phyloP scores from a whole-genome alignment of 2,329 filamentous ascomycete genomes.

The Alternaria sp. region DNA sequence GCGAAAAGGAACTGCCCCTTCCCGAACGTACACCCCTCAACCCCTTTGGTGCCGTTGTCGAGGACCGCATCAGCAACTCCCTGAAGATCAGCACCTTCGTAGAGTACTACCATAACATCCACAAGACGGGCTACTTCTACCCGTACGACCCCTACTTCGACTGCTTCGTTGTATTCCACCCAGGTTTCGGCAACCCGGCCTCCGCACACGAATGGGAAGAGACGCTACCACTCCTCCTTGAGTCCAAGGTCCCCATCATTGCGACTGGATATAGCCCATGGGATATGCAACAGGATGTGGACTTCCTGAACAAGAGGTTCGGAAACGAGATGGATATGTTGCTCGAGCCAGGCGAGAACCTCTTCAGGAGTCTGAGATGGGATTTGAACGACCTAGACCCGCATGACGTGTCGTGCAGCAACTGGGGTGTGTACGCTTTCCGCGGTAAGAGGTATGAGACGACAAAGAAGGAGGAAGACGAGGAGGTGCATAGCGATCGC shows the following conservation, averaged over 20 bases:
- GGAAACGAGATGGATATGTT: slow-evolving; percentile 91
- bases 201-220: slow-evolving; percentile 93
- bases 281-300: slow-evolving; percentile 91
- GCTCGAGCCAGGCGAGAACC: slow-evolving; percentile 91
- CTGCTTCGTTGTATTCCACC: slow-evolving; percentile 96
- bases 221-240: slow-evolving; percentile 85
- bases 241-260: slow-evolving; percentile 94
- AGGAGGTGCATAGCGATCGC: slow-evolving; percentile 47
- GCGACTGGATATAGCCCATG: slow-evolving; percentile 95
- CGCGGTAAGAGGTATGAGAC: slow-evolving; percentile 93
- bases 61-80: slow-evolving; percentile 84
- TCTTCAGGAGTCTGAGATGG: slow-evolving; percentile 93
- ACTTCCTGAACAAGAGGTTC: slow-evolving; percentile 86
- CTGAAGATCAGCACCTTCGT: slow-evolving; percentile 98
- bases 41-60: slow-evolving; percentile 91
- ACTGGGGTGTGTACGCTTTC: slow-evolving; percentile 98
- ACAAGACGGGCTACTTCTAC: slow-evolving; percentile 87
- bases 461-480: slow-evolving; percentile 60
- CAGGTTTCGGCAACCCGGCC: slow-evolving; percentile 91
- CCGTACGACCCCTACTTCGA: slow-evolving; percentile 99
- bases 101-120: slow-evolving; percentile 97
- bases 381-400: slow-evolving; percentile 96
- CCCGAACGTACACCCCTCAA: slow-evolving; percentile 85
- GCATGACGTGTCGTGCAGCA: slow-evolving; percentile 91
- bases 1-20: slow-evolving; percentile 90